Evolutionary conservation across 1,284 basidiomycete species (phyloP), one percentile per base, ranked within the genome.

Genomic region (Cutaneotrichosporon dermatis): DNA sequence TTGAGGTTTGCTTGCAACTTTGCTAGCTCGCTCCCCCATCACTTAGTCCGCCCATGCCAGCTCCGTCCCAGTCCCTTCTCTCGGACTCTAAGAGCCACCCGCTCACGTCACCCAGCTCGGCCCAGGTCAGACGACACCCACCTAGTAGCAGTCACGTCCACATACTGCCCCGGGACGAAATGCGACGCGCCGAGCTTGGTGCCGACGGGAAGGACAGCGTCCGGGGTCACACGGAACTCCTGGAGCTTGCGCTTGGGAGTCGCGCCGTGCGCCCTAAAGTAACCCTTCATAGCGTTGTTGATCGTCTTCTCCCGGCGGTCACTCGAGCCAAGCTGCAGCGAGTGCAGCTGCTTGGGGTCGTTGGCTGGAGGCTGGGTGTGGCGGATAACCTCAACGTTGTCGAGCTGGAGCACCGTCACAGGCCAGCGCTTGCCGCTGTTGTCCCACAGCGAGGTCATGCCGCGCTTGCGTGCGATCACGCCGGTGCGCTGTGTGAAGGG

Each of bases 131-230:
- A 3, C 41, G 4, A 33, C 4, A 83, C 90, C 69, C 77, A 96
- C 90, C 91, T 91, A 66, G 89, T 92, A 10, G 90, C 91, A 61
- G 90, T 83, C 2, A 96, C 91, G 78, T 99, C 96, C 15, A 99
- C 91, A 75, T 84, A 92, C 77, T 99, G 96, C 0, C 96, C 96
- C 0, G 96, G 96, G 12, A 99, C 95, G 73, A 97, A 99, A 79
- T 99, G 96, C 45, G 89, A 83, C 0, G 93, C 92, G 54, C 90
- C 93, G 35, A 99, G 76, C 13, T 85, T 86, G 0, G 94, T 94
- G 34, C 95, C 94, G 44, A 96, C 84, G 8, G 90, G 90, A 46
- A 98, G 80, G 72, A 95, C 85, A 0, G 93, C 95, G 74, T 98
- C 92, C 6, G 87, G 80, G 5, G 91, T 88, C 2, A 98, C 86